Evolutionary conservation across 495 filamentous ascomycete species (phyloP).

Genomic region (Sordaria brevicollis): DNA sequence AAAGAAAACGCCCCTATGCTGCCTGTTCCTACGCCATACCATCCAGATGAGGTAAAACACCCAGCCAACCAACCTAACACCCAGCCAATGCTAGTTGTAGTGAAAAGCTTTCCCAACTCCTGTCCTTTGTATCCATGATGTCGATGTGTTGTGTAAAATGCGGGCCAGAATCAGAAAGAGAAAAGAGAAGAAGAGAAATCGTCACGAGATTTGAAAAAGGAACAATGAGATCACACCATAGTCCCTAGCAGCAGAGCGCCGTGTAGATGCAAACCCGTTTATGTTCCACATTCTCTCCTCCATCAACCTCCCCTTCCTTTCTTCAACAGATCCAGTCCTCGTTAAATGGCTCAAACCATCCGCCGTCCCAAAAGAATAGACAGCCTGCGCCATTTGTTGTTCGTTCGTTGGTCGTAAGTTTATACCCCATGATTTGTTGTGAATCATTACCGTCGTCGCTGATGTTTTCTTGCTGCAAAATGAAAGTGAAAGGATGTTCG

Average conservation of each 20-base stretch:
- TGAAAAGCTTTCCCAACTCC: neutral
- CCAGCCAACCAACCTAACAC: too few species aligned
- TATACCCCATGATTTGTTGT: neutral
- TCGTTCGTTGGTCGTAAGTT: too few species aligned
- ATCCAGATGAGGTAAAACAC: neutral
- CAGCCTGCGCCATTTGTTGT: neutral
- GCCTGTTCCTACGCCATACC: too few species aligned
- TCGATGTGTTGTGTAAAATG: neutral
- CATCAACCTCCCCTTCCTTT: neutral
- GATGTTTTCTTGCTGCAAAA: too few species aligned
- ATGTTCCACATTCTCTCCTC: neutral
- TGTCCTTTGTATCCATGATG: neutral
- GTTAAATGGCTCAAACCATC: neutral
- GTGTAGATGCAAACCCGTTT: neutral
- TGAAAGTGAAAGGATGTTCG: neutral
- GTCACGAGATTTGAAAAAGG: neutral
- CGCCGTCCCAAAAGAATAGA: neutral
- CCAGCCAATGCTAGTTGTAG: neutral
- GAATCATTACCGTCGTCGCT: neutral
- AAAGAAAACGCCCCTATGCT: neutral
- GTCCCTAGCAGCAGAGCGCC: neutral
- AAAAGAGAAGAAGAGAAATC: too few species aligned
- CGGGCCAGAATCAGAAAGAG: neutral
- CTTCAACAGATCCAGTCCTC: neutral
- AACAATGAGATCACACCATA: neutral